These are phyloP conservation scores for Pseudocercospora musae DNA, from an alignment of 2,329 filamentous ascomycete species.

Conservation along the genomic window DNA sequence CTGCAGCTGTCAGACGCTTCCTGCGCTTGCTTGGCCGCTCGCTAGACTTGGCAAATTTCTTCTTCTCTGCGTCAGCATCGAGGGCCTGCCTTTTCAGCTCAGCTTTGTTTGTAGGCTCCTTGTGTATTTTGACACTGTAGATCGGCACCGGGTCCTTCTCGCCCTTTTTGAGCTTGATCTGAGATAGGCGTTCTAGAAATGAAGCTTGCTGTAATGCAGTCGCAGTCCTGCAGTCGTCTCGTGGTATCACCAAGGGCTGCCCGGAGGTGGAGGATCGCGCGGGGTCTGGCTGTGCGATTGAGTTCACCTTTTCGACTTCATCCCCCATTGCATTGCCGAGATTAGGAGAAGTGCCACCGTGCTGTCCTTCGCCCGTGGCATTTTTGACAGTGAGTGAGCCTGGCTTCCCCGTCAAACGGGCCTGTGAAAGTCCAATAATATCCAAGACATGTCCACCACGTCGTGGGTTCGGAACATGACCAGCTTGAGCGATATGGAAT, in stretches of 20 bases:
- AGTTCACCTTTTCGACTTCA: neutral
- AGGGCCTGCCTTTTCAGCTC: constrained; percentile 19
- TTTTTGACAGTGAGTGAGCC: constrained; percentile 50
- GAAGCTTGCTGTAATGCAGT: constrained; percentile 30
- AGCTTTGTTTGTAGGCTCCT: constrained; percentile 21
- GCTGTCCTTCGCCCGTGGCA: constrained; percentile 1
- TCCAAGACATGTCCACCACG: constrained; percentile 60
- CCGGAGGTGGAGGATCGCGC: neutral
- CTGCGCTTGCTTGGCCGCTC: constrained; percentile 13
- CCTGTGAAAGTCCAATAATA: constrained; percentile 66
- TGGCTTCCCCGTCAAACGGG: constrained; percentile 66
- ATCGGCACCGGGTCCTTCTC: constrained; percentile 37
- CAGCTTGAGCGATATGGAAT: constrained; percentile 54
- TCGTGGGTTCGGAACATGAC: constrained; percentile 41
- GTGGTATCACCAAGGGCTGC: constrained; percentile 24
- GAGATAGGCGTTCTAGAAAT: constrained; percentile 42
- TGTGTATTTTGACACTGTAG: constrained; percentile 27
- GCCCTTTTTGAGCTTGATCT: constrained; percentile 42
- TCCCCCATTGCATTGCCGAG: constrained; percentile 11
- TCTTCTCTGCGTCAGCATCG: constrained; percentile 12
- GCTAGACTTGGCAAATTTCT: constrained; percentile 3
- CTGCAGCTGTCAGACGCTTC: constrained; percentile 13
- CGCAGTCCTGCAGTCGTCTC: constrained; percentile 18
- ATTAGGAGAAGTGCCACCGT: neutral
- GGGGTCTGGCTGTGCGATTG: neutral